phyloP scores from a whole-genome alignment of 805 yeast genomes.

The Starmera pachycereana region DNA sequence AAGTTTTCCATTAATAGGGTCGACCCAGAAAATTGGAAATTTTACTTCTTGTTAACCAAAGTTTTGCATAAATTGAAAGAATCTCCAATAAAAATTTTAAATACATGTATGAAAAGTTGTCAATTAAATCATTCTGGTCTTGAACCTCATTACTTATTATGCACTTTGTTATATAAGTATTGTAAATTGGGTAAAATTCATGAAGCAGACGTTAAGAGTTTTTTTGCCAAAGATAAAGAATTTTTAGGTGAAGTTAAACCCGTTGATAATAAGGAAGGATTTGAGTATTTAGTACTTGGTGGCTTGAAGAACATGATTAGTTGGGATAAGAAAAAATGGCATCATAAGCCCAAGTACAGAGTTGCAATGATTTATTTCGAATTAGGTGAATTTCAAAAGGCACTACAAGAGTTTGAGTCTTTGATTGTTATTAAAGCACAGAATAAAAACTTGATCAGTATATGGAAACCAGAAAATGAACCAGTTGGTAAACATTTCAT shows the following conservation, averaged over 20 bases:
- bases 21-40: slow-evolving; percentile 47
- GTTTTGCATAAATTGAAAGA: slow-evolving; percentile 39
- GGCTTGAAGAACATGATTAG: slow-evolving; percentile 37
- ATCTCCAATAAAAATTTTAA: slow-evolving; percentile 25
- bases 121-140: slow-evolving; percentile 28
- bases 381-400: slow-evolving; percentile 38
- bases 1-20: slow-evolving; percentile 32
- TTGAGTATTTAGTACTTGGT: slow-evolving; percentile 31
- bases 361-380: slow-evolving; percentile 53
- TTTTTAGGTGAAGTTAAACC: slow-evolving; percentile 14
- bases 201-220: slow-evolving; percentile 26
- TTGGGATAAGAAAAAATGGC: slow-evolving; percentile 82
- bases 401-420: slow-evolving; percentile 52
- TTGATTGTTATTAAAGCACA: slow-evolving; percentile 58
- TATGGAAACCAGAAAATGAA: slow-evolving; percentile 92
- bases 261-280: slow-evolving; percentile 10
- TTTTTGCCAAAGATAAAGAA: slow-evolving; percentile 27
- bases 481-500: slow-evolving; percentile 89
- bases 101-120: slow-evolving; percentile 35
- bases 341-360: slow-evolving; percentile 72
- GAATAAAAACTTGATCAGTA: slow-evolving; percentile 62
- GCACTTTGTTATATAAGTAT: slow-evolving; percentile 49
- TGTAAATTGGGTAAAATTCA: slow-evolving; percentile 28
- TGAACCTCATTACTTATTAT: slow-evolving; percentile 69
- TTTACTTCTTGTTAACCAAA: slow-evolving; percentile 48